These are phyloP conservation scores for Laburnicola sp. DNA, from an alignment of 2,329 filamentous ascomycete genomes.

Conservation along the genomic window DNA sequence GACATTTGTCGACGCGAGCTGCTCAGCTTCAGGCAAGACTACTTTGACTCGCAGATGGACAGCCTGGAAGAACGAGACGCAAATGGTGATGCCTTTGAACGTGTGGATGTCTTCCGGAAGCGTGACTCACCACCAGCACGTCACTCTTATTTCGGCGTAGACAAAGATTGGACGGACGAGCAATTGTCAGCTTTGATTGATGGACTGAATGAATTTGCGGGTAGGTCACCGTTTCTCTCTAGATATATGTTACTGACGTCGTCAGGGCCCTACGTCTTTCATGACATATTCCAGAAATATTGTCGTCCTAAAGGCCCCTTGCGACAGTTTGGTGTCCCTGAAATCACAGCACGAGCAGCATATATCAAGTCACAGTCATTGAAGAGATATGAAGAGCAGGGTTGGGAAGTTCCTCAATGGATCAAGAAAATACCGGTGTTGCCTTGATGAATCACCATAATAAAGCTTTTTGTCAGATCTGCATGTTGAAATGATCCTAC, in stretches of 20 bases:
- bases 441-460: constrained; percentile 8
- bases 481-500: background rate
- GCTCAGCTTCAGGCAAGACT: constrained; percentile 10
- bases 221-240: constrained; percentile 20
- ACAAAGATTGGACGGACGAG: constrained; percentile 35
- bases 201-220: constrained; percentile 27
- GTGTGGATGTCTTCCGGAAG: constrained; percentile 43
- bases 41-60: constrained; percentile 15
- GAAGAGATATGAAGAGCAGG: constrained; percentile 18
- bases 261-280: constrained; percentile 30
- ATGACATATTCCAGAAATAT: constrained; percentile 31
- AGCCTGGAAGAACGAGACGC: constrained; percentile 39
- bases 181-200: constrained; percentile 41
- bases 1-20: constrained; percentile 14
- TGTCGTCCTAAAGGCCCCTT: constrained; percentile 30
- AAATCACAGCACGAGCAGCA: constrained; percentile 31
- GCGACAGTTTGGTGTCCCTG: constrained; percentile 33
- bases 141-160: constrained; percentile 14
- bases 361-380: constrained; percentile 24
- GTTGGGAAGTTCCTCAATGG: constrained; percentile 31
- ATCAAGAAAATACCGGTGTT: constrained; percentile 31
- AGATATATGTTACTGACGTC: background rate
- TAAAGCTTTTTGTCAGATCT: background rate
- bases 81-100: constrained; percentile 46
- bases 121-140: constrained; percentile 29